Conservation (phyloP, 768 basidiomycete species). For the Paxillus ammoniavirescens region DNA sequence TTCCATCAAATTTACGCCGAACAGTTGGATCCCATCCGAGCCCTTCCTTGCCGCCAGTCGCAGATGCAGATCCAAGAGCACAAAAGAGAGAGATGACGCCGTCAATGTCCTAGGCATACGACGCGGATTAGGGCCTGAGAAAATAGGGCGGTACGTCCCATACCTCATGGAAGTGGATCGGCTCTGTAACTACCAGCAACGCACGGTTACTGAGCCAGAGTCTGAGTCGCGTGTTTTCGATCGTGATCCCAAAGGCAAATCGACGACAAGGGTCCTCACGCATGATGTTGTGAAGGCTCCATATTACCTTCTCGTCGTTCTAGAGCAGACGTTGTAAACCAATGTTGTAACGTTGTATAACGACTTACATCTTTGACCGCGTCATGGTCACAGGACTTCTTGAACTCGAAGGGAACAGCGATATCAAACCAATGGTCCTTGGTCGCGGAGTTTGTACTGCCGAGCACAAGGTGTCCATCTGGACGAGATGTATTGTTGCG, state of each 20-base stretch:
- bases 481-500: slow-evolving; percentile 4
- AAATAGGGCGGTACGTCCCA: background rate
- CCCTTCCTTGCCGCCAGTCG: background rate
- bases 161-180: slow-evolving; percentile 3
- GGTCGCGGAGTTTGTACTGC: background rate
- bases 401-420: slow-evolving; percentile 6
- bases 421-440: slow-evolving; percentile 12
- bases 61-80: background rate
- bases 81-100: slow-evolving; percentile 6
- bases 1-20: background rate
- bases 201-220: slow-evolving; percentile 22
- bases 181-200: background rate
- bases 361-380: background rate
- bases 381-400: background rate
- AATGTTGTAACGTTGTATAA: background rate
- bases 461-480: background rate
- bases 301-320: slow-evolving; percentile 23
- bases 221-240: slow-evolving; percentile 23
- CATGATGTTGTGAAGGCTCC: slow-evolving; percentile 28
- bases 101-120: slow-evolving; percentile 2
- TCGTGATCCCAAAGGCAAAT: slow-evolving; percentile 27
- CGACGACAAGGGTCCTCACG: slow-evolving; percentile 24
- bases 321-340: background rate
- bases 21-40: slow-evolving; percentile 13
- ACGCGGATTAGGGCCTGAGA: background rate